Conservation (phyloP, 2,329 filamentous ascomycete genomes). For the Hirsutella minnesotensis region DNA sequence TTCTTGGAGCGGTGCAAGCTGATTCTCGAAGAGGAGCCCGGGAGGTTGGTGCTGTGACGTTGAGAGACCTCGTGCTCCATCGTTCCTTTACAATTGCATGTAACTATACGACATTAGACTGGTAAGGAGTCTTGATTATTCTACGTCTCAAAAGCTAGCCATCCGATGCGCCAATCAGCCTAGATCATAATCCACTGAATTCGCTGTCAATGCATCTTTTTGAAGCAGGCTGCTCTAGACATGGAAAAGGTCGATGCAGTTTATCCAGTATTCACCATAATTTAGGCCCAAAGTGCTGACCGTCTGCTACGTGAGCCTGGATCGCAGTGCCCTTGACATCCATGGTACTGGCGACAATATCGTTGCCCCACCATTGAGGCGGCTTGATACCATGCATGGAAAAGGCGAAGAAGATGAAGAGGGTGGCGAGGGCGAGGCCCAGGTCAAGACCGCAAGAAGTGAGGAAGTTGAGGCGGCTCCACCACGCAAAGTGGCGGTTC, state of each 20-base stretch:
- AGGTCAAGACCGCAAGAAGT: slow-evolving; percentile 59
- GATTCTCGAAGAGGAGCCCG: slow-evolving; percentile 71
- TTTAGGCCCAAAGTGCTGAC: slow-evolving; percentile 49
- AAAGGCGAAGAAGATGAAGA: slow-evolving; percentile 60
- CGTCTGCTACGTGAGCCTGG: slow-evolving; percentile 37
- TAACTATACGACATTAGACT: slow-evolving; percentile 9
- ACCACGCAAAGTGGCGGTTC: slow-evolving; percentile 54
- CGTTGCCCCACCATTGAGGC: slow-evolving; percentile 61
- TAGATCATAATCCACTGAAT: too few species aligned
- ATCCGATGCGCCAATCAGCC: too few species aligned
- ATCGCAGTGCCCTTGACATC: slow-evolving; percentile 49
- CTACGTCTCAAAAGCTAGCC: neutral
- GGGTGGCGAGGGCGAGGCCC: slow-evolving; percentile 53
- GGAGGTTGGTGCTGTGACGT: slow-evolving; percentile 50
- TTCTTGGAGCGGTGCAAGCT: slow-evolving; percentile 83
- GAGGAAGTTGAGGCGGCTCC: slow-evolving; percentile 62
- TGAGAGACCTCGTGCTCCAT: slow-evolving; percentile 2
- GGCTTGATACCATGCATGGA: slow-evolving; percentile 49
- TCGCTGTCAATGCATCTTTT: too few species aligned
- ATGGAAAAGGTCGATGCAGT: too few species aligned
- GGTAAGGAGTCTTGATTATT: neutral
- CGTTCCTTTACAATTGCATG: slow-evolving; percentile 7
- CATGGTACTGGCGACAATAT: slow-evolving; percentile 45
- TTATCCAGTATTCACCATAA: too few species aligned
- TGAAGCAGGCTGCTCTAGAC: too few species aligned